phyloP scores from a whole-genome alignment of 306 rosid species.

The Castanea crenata region DNA sequence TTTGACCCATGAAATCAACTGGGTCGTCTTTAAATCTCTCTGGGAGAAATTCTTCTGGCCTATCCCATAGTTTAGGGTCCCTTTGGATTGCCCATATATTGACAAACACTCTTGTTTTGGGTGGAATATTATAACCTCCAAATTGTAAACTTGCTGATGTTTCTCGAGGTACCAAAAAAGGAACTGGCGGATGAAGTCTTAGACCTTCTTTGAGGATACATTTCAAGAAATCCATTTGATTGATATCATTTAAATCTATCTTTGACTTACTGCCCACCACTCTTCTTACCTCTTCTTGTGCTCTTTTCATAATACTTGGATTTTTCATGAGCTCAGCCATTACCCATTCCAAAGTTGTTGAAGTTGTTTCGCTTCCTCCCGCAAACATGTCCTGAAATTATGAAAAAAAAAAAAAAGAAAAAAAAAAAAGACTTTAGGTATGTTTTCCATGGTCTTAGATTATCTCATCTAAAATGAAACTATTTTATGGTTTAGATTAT shows the following conservation, averaged over 20 bases:
- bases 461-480: too few relatives aligned
- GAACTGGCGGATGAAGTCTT: conserved; percentile 33
- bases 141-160: not conserved
- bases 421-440: not conserved
- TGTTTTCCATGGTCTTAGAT: not conserved
- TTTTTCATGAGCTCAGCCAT: conserved; percentile 33
- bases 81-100: conserved; percentile 35
- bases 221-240: conserved; percentile 31
- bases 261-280: conserved; percentile 25
- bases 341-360: conserved; percentile 25
- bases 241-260: conserved; percentile 17
- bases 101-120: conserved; percentile 18
- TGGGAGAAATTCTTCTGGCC: conserved; percentile 27
- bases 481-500: too few relatives aligned
- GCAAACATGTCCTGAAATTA: conserved; percentile 30
- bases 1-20: conserved; percentile 10
- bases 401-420: not conserved
- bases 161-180: conserved; percentile 28
- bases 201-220: conserved; percentile 34
- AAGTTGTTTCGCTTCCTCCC: conserved; percentile 7
- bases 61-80: conserved; percentile 31
- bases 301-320: conserved; percentile 28
- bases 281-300: conserved; percentile 32
- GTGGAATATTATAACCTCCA: conserved; percentile 21
- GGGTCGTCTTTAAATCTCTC: conserved; percentile 21